Evolutionary conservation across 2,329 filamentous ascomycete species (phyloP), one percentile per base, ranked within the genome.

Genomic region (Colletotrichum siamense): DNA sequence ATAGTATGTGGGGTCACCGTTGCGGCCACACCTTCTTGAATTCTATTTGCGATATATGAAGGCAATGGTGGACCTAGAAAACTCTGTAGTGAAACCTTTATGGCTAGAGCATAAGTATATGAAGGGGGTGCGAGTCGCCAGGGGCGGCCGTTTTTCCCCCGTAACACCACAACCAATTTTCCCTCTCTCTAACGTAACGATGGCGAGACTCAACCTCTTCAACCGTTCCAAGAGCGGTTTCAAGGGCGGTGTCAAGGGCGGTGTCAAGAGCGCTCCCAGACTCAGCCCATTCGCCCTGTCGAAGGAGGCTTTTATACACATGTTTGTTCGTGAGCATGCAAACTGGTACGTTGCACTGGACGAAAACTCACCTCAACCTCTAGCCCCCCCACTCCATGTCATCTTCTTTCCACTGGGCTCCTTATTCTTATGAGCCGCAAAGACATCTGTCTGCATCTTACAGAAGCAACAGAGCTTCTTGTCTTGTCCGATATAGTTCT

Each of bases 361-460:
- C 44, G 9, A 9, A 18, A 9, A 49, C 12, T 22, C 3, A 22
- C 44, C 44, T n/a, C 39, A 1, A 12, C 39, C 8, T 44, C 18
- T n/a, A n/a, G 39, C 39, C 10, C 39, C 10, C 16, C 39, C 18
- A n/a, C 1, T 10, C 36, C 5, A 8, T 44, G 16, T 3, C 36
- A 39, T 18, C 0, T 9, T 5, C 15, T 39, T 5, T 6, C 36
- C 36, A 39, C 16, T 18, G 8, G 36, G 5, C 16, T 10, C 5
- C 36, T 1, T 10, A 6, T 9, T 1, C 15, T 0, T 2, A 1
- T 44, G 8, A 44, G 36, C 36, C 36, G 36, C 0, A 44, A 44
- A 3, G 16, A 0, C 36, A 44, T 18, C 5, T 44, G 36, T 44
- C 36, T 44, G 36, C 18, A n/a, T n/a, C 8, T 7, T n/a, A n/a